These are phyloP conservation scores for Lathyrus oleraceus DNA, from an alignment of 306 rosid genomes.

Conservation along the genomic window DNA sequence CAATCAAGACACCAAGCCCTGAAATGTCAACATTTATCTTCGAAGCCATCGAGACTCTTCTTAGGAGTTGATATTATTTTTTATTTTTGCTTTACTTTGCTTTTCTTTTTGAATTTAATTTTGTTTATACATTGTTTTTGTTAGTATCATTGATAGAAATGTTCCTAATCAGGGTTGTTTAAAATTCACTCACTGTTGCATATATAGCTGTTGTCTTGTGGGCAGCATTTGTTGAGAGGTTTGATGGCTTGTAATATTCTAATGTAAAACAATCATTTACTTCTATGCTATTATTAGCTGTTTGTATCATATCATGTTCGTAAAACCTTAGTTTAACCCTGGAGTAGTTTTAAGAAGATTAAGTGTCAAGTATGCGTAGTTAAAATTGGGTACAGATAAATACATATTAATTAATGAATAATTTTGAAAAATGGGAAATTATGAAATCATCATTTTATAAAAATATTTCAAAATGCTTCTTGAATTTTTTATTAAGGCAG, in stretches of 20 bases:
- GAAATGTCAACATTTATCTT: slow-evolving; percentile 81
- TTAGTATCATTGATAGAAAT: slow-evolving; percentile 43
- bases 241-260: slow-evolving; percentile 38
- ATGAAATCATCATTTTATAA: not conserved
- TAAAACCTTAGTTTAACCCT: not conserved
- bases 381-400: not conserved
- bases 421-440: not conserved
- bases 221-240: slow-evolving; percentile 31
- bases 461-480: no score
- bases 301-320: slow-evolving; percentile 10
- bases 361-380: not conserved
- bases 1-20: slow-evolving; percentile 90
- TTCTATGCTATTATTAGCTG: slow-evolving; percentile 28
- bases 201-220: slow-evolving; percentile 30
- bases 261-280: slow-evolving; percentile 36
- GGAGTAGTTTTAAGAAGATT: not conserved
- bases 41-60: slow-evolving; percentile 81
- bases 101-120: slow-evolving; percentile 33
- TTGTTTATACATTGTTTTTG: slow-evolving; percentile 38
- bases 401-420: not conserved
- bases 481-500: no score
- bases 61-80: slow-evolving; percentile 50
- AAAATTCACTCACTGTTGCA: slow-evolving; percentile 17
- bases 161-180: slow-evolving; percentile 31
- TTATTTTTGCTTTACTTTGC: not conserved